phyloP scores from a whole-genome alignment of 495 filamentous ascomycete species.

The Penicillium psychrofluorescens region DNA sequence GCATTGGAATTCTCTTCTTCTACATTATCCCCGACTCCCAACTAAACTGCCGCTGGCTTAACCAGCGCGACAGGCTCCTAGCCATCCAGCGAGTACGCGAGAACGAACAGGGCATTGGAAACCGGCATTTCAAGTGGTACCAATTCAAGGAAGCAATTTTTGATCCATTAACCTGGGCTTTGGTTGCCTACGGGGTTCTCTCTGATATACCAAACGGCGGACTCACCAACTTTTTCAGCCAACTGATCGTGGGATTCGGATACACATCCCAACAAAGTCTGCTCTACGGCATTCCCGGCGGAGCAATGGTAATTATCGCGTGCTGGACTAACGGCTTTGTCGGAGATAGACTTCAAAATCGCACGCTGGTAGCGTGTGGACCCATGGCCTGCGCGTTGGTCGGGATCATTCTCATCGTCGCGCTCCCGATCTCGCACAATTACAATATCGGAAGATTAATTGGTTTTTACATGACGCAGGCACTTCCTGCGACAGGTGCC shows the following conservation, averaged over 20 bases:
- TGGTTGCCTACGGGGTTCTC: constrained; percentile 49
- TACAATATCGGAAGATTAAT: constrained; percentile 45
- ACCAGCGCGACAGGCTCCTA: constrained; percentile 47
- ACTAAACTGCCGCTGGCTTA: constrained; percentile 55
- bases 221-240: constrained; percentile 61
- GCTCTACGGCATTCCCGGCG: neutral
- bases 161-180: constrained; percentile 54
- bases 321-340: too few species aligned
- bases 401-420: constrained; percentile 57
- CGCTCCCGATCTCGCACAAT: constrained; percentile 44
- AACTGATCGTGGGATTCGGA: constrained; percentile 20
- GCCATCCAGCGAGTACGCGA: constrained; percentile 49
- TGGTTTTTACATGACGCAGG: constrained; percentile 53
- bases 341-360: too few species aligned
- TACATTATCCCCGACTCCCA: constrained; percentile 59
- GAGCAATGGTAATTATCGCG: too few species aligned
- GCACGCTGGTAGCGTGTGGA: constrained; percentile 23
- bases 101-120: constrained; percentile 58
- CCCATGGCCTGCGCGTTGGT: constrained; percentile 18
- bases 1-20: constrained; percentile 48
- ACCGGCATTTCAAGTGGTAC: constrained; percentile 53
- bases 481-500: constrained; percentile 37
- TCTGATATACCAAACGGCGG: constrained; percentile 57
- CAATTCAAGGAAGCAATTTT: constrained; percentile 47
- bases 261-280: neutral